phyloP scores from a whole-genome alignment of 768 basidiomycete genomes.

The Lactifluus rugatus region DNA sequence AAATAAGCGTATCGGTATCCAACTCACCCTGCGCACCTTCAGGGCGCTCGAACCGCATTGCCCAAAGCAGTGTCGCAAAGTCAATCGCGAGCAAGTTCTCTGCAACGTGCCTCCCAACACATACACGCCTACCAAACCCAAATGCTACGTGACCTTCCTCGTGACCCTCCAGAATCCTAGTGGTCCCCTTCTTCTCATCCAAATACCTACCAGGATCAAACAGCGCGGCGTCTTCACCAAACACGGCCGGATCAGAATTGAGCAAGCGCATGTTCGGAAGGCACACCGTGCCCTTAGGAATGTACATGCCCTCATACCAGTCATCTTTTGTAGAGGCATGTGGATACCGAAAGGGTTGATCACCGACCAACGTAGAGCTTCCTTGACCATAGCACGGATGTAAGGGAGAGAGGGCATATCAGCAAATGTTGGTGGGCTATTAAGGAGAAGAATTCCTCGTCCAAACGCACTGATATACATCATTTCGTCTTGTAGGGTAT shows the following conservation, averaged over 20 bases:
- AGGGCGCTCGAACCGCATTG: not conserved
- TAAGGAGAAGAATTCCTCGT: constrained; percentile 25
- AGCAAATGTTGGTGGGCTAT: constrained; percentile 29
- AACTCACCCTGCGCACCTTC: no score
- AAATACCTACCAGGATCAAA: not conserved
- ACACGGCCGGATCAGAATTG: not conserved
- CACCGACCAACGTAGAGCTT: no score
- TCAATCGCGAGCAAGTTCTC: constrained; percentile 26
- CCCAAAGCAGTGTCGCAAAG: constrained; percentile 25
- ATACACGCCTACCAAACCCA: constrained; percentile 26
- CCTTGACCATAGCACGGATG: constrained; percentile 19
- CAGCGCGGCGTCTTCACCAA: not conserved
- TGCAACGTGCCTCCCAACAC: constrained; percentile 27
- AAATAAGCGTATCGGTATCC: not conserved
- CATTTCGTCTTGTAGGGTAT: constrained; percentile 22
- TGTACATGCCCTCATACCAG: constrained; percentile 12
- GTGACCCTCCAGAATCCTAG: constrained; percentile 18
- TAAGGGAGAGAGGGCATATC: constrained; percentile 30
- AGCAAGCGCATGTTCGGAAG: constrained; percentile 1
- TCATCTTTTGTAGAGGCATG: constrained; percentile 1
- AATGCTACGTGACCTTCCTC: constrained; percentile 23
- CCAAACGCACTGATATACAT: constrained; percentile 24
- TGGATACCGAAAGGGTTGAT: constrained; percentile 20
- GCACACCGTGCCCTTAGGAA: constrained; percentile 9
- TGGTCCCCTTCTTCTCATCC: not conserved